phyloP scores from a whole-genome alignment of 169 alveolate genomes.

The Cryptosporidium muris region DNA sequence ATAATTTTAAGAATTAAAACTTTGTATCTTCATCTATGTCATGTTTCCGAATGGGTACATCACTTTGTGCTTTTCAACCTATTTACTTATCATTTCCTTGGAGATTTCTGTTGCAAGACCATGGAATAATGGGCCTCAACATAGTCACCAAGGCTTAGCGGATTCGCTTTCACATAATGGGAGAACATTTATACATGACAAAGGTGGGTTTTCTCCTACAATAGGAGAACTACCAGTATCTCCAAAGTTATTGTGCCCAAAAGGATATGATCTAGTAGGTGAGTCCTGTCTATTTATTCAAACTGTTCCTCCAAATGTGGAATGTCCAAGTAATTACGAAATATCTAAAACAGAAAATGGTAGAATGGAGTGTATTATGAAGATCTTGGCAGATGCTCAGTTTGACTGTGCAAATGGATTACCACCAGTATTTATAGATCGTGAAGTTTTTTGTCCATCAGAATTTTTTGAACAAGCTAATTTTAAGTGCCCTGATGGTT shows the following conservation, averaged over 20 bases:
- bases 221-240: conserved; percentile 32
- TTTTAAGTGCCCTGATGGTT: conserved; percentile 26
- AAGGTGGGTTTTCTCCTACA: conserved; percentile 8
- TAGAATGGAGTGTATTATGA: conserved; percentile 18
- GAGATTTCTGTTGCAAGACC: too few species aligned
- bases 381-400: conserved; percentile 17
- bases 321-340: conserved; percentile 57
- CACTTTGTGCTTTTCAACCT: too few species aligned
- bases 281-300: conserved; percentile 35
- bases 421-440: conserved; percentile 38
- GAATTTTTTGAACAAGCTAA: conserved; percentile 20
- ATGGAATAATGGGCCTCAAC: too few species aligned
- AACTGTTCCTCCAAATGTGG: conserved; percentile 53
- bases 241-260: conserved; percentile 53
- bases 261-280: conserved; percentile 43
- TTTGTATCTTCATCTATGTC: too few species aligned
- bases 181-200: conserved; percentile 59
- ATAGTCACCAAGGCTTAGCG: background rate
- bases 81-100: too few species aligned
- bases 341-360: conserved; percentile 7
- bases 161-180: conserved; percentile 5
- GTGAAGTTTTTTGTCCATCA: conserved; percentile 38
- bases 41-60: too few species aligned
- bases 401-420: conserved; percentile 54
- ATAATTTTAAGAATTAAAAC: too few species aligned